These are phyloP conservation scores for Rhytidiadelphus loreus DNA, from an alignment of 225 moss, liverwort and hornwort genomes.

Conservation along the genomic window DNA sequence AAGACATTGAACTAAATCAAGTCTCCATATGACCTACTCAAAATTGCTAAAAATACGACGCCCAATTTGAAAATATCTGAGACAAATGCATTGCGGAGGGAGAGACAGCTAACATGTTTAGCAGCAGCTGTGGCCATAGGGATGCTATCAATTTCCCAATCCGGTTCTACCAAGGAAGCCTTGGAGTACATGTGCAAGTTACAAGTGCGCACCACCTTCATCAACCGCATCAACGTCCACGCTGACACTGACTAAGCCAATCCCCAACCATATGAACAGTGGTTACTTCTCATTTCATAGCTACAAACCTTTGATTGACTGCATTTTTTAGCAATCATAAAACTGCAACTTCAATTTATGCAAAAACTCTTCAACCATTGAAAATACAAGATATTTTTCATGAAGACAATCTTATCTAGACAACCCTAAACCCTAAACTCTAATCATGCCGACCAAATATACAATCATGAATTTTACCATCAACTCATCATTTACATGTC, in stretches of 20 bases:
- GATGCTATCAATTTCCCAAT: slow-evolving; percentile 75
- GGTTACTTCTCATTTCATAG: background rate
- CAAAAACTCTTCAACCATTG: background rate
- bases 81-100: background rate
- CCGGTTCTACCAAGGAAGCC: slow-evolving; percentile 47
- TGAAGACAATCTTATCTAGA: background rate
- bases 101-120: slow-evolving; percentile 36
- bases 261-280: background rate
- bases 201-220: slow-evolving; percentile 75
- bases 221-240: slow-evolving; percentile 88
- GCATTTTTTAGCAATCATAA: background rate
- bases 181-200: slow-evolving; percentile 69
- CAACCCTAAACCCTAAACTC: background rate
- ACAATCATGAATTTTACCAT: background rate
- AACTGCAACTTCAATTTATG: background rate
- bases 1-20: background rate
- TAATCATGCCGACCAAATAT: background rate
- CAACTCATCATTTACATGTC: background rate
- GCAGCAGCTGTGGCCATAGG: slow-evolving; percentile 64
- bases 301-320: background rate
- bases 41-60: background rate
- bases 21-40: background rate
- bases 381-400: background rate
- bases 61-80: background rate
- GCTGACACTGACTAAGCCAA: slow-evolving; percentile 79